These are phyloP conservation scores for Sequoiadendron giganteum DNA, from an alignment of 75 land plant species.

Conservation along the genomic window DNA sequence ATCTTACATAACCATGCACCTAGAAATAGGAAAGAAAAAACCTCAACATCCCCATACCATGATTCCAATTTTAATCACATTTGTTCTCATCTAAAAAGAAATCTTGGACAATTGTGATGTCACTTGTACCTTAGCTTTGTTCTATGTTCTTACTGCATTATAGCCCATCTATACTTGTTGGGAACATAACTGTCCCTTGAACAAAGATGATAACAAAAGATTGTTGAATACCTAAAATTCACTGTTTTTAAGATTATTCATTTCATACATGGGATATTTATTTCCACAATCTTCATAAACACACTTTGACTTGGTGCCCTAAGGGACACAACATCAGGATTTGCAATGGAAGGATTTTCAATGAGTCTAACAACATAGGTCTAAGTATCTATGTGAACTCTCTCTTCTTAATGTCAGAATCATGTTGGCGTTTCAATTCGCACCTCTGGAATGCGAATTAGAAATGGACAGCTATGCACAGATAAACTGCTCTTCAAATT, in stretches of 20 bases:
- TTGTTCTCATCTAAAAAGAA: background rate
- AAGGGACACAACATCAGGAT: background rate
- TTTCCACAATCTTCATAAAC: background rate
- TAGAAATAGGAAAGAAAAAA: background rate
- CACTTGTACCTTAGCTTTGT: background rate
- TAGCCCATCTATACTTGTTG: background rate
- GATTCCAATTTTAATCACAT: background rate
- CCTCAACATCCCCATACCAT: background rate
- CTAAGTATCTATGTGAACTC: background rate
- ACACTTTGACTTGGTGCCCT: background rate
- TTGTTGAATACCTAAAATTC: background rate
- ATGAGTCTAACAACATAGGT: background rate
- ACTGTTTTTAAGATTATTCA: background rate
- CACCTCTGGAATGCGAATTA: too few relatives aligned
- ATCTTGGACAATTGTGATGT: background rate
- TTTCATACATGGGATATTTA: background rate
- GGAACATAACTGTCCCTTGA: background rate
- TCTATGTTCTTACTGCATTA: background rate
- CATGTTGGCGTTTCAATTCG: too few relatives aligned
- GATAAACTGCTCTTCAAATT: too few relatives aligned
- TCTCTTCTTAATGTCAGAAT: background rate
- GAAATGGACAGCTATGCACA: too few relatives aligned
- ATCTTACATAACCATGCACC: background rate
- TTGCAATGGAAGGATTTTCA: background rate
- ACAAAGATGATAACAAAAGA: background rate